Evolutionary conservation across 306 rosid genomes (phyloP), one percentile per base, ranked within the genome.

Genomic region (Leucaena leucocephala): DNA sequence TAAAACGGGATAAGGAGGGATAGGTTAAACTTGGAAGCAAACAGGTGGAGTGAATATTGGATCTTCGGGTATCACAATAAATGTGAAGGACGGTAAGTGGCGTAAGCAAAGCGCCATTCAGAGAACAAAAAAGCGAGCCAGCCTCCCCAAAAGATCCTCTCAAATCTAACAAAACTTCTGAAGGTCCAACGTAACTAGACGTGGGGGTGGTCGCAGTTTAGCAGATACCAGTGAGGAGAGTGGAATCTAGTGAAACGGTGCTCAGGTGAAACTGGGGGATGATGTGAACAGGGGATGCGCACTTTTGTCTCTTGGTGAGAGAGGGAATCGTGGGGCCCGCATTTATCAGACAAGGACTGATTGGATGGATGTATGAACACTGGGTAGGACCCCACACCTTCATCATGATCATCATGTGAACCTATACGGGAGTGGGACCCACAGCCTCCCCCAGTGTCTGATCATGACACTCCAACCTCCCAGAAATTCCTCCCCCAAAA

Each of bases 21-120:
- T 12, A 48, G 54, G 54, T 12, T 48, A 48, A 48, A 48, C 17
- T 14, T 48, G 62, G 39, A 2, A 8, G 49, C 87, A 88, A 84
- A 66, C 78, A 49, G 66, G 4, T 5, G 3, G 59, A 71, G 72
- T 0, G 75, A 77, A 59, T 74, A 67, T 85, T 74, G 88, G 90
- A 87, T 87, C 88, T 83, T 71, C 75, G 55, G 33, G 42, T n/a
- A 8, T 49, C 21, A 16, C 17, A 8, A 48, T 85, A 73, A 85
- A 82, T 85, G 86, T 11, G n/a, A 7, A 6, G 21, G 46, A 15
- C 70, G 16, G 45, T 64, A 22, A 2, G 69, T 64, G 86, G 75
- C 88, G 82, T 80, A 71, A 69, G 66, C 83, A 82, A 38, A 73
- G 15, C 4, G 21, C 58, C 58, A 4, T 65, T 10, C 70, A 11